Conservation (phyloP, 2,329 filamentous ascomycete species). For the Verticillium tricorpus region DNA sequence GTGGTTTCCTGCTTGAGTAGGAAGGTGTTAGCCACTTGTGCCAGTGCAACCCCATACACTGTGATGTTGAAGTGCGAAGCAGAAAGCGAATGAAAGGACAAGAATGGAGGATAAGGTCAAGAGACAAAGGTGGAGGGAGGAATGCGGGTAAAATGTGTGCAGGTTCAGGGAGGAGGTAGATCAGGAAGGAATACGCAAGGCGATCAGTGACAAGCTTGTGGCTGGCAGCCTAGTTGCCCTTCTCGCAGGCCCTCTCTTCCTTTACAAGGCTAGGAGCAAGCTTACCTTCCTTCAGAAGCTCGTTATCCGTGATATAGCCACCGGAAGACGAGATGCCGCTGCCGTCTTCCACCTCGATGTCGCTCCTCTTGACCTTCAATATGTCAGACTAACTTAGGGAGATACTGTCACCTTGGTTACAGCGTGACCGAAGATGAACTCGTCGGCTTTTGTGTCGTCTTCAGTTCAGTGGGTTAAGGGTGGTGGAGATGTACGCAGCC, state of each 20-base stretch:
- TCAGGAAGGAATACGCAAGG: neutral
- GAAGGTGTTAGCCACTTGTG: neutral
- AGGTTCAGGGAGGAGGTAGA: neutral
- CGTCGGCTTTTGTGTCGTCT: too few relatives aligned
- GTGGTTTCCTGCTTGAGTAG: neutral
- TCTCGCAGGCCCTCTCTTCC: neutral
- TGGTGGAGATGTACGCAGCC: neutral
- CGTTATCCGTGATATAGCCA: neutral
- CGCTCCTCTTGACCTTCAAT: neutral
- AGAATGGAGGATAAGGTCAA: neutral
- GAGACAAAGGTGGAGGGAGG: too few relatives aligned
- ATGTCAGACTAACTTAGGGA: neutral
- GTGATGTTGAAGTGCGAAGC: too few relatives aligned
- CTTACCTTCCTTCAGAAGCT: neutral
- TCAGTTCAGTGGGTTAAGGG: too few relatives aligned
- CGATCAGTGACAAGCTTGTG: neutral
- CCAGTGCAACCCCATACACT: too few relatives aligned
- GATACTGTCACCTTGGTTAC: neutral
- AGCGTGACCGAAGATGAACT: neutral
- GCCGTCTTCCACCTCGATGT: neutral
- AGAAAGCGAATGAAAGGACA: neutral
- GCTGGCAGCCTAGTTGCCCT: neutral
- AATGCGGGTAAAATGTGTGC: neutral
- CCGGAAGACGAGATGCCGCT: neutral
- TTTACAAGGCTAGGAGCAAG: neutral